Evolutionary conservation across 1,139 yeast species (phyloP).

Genomic region (Blastobotrys persicus): DNA sequence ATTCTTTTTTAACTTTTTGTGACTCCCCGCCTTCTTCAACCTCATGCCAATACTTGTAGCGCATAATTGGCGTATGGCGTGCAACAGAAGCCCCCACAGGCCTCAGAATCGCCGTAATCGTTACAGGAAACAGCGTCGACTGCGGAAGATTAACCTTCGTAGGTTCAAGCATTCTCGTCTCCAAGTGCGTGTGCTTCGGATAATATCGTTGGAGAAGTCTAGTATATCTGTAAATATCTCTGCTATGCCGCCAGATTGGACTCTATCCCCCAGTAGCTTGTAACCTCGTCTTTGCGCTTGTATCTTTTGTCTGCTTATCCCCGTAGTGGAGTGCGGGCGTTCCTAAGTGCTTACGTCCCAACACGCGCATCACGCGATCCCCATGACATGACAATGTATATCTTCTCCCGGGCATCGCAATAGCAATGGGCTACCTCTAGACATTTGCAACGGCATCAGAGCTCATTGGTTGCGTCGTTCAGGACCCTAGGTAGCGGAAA

Average conservation of each 20-base stretch:
- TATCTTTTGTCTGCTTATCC: neutral
- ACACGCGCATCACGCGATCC: neutral
- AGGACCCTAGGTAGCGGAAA: too few relatives aligned
- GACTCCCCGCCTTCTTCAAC: conserved; percentile 43
- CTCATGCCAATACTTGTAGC: conserved; percentile 63
- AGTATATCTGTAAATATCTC: neutral
- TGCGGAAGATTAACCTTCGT: conserved; percentile 47
- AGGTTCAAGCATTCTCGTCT: conserved; percentile 21
- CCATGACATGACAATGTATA: neutral
- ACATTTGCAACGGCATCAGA: too few relatives aligned
- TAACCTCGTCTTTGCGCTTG: neutral
- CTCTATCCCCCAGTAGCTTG: neutral
- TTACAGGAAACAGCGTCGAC: conserved; percentile 67
- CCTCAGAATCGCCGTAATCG: conserved; percentile 52
- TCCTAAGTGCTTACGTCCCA: neutral
- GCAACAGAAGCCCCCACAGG: conserved; percentile 47
- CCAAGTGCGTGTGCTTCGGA: too few relatives aligned
- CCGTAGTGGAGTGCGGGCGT: neutral
- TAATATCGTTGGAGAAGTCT: neutral
- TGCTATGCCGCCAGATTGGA: neutral
- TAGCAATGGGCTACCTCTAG: too few relatives aligned
- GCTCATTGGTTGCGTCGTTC: too few relatives aligned
- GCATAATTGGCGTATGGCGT: conserved; percentile 55
- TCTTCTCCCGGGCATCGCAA: too few relatives aligned
- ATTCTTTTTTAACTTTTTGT: conserved; percentile 37